Evolutionary conservation across 441 rosid genomes (phyloP).

Genomic region (Theobroma grandiflorum): DNA sequence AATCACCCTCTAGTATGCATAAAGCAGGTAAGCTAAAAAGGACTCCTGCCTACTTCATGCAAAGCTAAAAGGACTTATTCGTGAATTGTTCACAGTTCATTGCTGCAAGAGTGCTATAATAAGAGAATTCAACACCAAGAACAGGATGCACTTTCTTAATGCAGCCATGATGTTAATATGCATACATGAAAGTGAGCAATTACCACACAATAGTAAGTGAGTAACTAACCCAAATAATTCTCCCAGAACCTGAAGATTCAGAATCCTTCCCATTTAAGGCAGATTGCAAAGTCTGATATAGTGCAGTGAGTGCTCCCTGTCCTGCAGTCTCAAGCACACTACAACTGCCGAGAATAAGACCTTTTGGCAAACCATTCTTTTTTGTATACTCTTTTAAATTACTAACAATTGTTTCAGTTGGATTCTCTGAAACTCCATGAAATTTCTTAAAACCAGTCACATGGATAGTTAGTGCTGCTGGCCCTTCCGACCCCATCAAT

Average conservation of each 20-base stretch:
- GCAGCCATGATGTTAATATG: neutral
- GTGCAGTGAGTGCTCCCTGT: slow-evolving; percentile 67
- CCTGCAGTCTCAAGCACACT: slow-evolving; percentile 91
- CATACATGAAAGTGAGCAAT: slow-evolving; percentile 16
- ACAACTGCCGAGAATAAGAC: slow-evolving; percentile 74
- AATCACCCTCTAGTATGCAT: neutral
- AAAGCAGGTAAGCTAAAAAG: slow-evolving; percentile 1
- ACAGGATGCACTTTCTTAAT: neutral
- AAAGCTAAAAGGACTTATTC: slow-evolving; percentile 11
- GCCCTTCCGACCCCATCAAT: slow-evolving; percentile 97
- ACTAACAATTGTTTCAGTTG: slow-evolving; percentile 78
- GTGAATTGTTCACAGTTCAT: neutral
- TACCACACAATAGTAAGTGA: slow-evolving; percentile 7
- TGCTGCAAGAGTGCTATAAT: neutral
- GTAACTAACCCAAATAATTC: slow-evolving; percentile 77
- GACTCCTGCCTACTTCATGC: neutral
- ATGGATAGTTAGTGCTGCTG: slow-evolving; percentile 67
- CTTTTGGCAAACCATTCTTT: slow-evolving; percentile 76
- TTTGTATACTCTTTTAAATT: slow-evolving; percentile 71
- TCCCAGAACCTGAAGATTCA: slow-evolving; percentile 54
- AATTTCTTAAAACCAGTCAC: slow-evolving; percentile 95
- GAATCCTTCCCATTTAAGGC: slow-evolving; percentile 55
- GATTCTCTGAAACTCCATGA: slow-evolving; percentile 97
- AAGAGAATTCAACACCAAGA: neutral
- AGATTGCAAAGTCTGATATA: slow-evolving; percentile 69